Conservation (phyloP, 176 grass and related monocot species). For the Oryza rufipogon region DNA sequence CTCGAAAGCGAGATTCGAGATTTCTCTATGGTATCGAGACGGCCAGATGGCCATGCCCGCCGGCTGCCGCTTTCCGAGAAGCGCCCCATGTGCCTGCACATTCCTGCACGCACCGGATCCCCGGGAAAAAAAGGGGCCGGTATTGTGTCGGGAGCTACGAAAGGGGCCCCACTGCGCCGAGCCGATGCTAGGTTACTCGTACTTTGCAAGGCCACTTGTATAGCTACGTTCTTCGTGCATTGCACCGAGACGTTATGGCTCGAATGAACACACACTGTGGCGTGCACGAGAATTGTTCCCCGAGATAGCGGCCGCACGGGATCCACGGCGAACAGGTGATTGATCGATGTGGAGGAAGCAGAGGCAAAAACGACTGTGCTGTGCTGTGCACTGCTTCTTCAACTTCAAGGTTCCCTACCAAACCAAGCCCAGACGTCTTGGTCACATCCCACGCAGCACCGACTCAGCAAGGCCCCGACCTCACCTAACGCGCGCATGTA, state of each 20-base stretch:
- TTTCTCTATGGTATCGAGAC: constrained; percentile 27
- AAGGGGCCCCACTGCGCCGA: neutral
- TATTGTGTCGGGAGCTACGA: constrained; percentile 35
- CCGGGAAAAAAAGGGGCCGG: neutral
- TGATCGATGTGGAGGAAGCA: neutral
- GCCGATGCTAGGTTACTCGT: neutral
- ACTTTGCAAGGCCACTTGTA: neutral
- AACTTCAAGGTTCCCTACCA: neutral
- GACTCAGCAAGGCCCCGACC: constrained; percentile 40
- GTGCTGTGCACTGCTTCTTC: neutral
- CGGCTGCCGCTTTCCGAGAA: constrained; percentile 49
- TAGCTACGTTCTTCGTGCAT: neutral
- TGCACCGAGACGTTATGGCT: constrained; percentile 15
- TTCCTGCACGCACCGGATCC: constrained; percentile 35
- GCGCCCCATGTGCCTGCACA: constrained; percentile 61
- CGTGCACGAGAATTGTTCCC: neutral
- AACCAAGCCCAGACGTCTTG: neutral
- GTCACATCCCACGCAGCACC: constrained; percentile 57
- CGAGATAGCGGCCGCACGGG: neutral
- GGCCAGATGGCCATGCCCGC: constrained; percentile 17
- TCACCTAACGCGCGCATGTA: constrained; percentile 13
- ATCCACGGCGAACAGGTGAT: neutral
- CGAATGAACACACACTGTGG: neutral
- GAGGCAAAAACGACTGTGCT: neutral
- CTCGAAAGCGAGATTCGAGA: constrained; percentile 39